Evolutionary conservation across 306 rosid genomes (phyloP), one percentile per base, ranked within the genome.

Genomic region (Herpetospermum pedunculosum): DNA sequence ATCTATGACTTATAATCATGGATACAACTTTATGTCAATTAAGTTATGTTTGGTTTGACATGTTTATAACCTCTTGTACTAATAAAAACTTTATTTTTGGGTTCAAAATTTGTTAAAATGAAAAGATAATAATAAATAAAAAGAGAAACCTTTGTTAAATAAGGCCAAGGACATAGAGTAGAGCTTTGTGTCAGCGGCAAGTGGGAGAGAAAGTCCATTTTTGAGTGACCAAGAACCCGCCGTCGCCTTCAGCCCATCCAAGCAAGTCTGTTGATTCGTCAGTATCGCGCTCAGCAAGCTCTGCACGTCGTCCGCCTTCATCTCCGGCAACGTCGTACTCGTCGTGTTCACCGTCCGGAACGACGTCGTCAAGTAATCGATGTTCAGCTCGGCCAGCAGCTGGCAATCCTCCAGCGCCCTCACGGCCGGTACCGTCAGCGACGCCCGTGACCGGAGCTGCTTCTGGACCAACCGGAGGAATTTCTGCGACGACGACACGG

Each of bases 231-330:
- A 88, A 72, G 96, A 79, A 0, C 94, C 83, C 4, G 96, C 92
- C 5, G 90, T 81, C 13, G 87, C 84, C 69, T 86, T 86, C 6
- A 93, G 76, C 30, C 98, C 97, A 8, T 93, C 98, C 34, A 81
- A 35, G 65, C 98, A 93, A 1, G 98, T 90, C 72, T 93, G 96
- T 55, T 86, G 87, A 80, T 93, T 90, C 8, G 97, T 90, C 11
- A 93, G 46, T 65, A 88, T 85, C 30, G 89, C 97, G 44, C 98
- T 93, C 12, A 93, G 84, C 8, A 82, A 23, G 0, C 94, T 81
- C 77, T 89, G 94, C 47, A 89, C 54, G 1, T 90, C 83, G 3
- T 93, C 91, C 11, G 96, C 98, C 70, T 87, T 78, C 30, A 74
- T 72, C 67, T 18, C 81, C 0, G 90, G 76, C 1, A 93, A 87